Percentiles rank a stretch among this genome's conserved stretches.
phyloP scores from a whole-genome alignment of 2,329 filamentous ascomycete genomes.

The Colletotrichum sp. region DNA sequence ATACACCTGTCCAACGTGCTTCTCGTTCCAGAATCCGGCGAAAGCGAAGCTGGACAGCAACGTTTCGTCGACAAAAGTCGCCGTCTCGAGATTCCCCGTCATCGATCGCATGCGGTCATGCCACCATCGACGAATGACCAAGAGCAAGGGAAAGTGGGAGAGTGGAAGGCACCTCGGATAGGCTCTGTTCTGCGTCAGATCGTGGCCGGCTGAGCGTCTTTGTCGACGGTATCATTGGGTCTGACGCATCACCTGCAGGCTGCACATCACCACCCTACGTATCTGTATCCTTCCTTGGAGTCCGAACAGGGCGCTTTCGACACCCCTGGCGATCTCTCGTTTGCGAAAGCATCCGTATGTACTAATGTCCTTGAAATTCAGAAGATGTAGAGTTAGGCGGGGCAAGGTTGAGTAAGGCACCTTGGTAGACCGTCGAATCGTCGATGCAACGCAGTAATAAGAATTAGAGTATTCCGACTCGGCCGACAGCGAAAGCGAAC shows the following conservation, averaged over 20 bases:
- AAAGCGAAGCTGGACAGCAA: not conserved
- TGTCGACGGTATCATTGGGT: not conserved
- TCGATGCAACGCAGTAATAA: not conserved
- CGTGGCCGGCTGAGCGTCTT: not conserved
- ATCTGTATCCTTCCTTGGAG: not conserved
- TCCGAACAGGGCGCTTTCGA: not conserved
- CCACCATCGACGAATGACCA: not conserved
- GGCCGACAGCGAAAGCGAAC: not conserved
- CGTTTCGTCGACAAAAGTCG: not conserved
- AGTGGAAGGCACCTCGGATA: not conserved
- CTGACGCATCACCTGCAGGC: slow-evolving; percentile 3
- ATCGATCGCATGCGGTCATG: not conserved
- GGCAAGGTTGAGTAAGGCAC: not conserved
- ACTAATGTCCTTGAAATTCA: not conserved
- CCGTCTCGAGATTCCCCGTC: not conserved
- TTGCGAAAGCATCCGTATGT: not conserved
- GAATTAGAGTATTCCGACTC: not conserved
- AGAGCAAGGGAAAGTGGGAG: not conserved
- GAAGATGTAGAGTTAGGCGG: not conserved
- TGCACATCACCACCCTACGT: not conserved
- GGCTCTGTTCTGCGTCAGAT: not conserved
- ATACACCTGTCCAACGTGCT: not conserved
- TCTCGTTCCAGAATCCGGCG: not conserved
- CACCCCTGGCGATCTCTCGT: not conserved
- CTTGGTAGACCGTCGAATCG: not conserved